phyloP scores from a whole-genome alignment of 176 grass and related monocot genomes.

The Calamus simplicifolius region DNA sequence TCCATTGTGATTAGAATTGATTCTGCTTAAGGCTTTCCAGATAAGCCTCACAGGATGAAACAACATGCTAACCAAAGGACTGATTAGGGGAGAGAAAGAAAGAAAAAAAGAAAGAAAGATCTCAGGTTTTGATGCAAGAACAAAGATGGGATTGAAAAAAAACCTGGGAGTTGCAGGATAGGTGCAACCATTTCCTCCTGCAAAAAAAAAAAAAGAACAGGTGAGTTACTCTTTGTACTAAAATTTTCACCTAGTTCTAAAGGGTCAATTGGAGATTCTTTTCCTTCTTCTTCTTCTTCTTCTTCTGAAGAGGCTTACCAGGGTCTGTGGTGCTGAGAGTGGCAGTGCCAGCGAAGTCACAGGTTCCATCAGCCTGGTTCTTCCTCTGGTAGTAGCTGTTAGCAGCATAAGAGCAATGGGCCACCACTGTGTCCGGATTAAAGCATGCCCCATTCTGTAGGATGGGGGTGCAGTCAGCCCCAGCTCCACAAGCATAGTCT shows the following conservation, averaged over 20 bases:
- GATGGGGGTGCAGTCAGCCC: constrained; percentile 50
- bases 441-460: constrained; percentile 35
- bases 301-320: constrained; percentile 15
- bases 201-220: not conserved
- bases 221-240: too few species aligned
- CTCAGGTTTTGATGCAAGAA: too few species aligned
- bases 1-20: not conserved
- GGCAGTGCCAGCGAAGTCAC: constrained; percentile 58
- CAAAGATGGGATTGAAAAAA: not conserved
- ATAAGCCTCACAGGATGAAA: too few species aligned
- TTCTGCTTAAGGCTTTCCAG: not conserved
- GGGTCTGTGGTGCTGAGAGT: constrained; percentile 36
- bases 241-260: too few species aligned
- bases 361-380: constrained; percentile 28
- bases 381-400: constrained; percentile 82
- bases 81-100: not conserved
- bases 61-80: too few species aligned
- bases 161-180: constrained; percentile 22
- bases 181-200: constrained; percentile 16
- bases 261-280: too few species aligned
- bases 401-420: constrained; percentile 56
- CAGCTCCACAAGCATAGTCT: constrained; percentile 58
- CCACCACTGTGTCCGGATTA: constrained; percentile 29
- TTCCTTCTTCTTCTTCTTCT: too few species aligned
- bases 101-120: not conserved